A percentile compares a stretch with the other conserved stretches of the same genome.
These are phyloP conservation scores for Salix purpurea DNA, from an alignment of 345 rosid species.

Conservation along the genomic window DNA sequence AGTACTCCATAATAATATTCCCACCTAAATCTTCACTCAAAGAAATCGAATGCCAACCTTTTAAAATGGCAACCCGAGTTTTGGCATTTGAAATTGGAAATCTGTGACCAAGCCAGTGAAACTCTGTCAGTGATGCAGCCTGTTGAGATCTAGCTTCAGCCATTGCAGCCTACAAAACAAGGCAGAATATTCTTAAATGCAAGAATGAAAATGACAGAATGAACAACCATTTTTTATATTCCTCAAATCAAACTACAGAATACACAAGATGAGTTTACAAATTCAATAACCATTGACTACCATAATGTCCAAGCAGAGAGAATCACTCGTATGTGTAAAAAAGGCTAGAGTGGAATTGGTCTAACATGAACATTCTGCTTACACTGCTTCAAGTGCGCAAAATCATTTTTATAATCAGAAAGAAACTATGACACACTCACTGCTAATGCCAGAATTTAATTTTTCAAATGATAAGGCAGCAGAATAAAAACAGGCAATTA, in stretches of 20 bases:
- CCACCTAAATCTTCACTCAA: neutral
- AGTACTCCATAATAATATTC: neutral
- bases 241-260: neutral
- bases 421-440: neutral
- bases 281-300: neutral
- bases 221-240: slow-evolving; percentile 2
- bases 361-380: neutral
- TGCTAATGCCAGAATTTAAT: neutral
- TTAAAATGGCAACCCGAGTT: slow-evolving; percentile 84
- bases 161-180: slow-evolving; percentile 73
- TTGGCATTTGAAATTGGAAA: slow-evolving; percentile 92
- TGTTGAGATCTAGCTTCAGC: slow-evolving; percentile 98
- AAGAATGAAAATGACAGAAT: slow-evolving; percentile 1
- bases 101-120: slow-evolving; percentile 90
- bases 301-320: neutral
- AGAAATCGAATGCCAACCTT: slow-evolving; percentile 47
- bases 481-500: neutral
- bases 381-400: neutral
- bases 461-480: neutral
- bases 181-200: neutral
- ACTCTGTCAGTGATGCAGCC: slow-evolving; percentile 94
- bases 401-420: neutral
- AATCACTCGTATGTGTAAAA: neutral
- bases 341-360: neutral
- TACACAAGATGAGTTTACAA: neutral